Conservation (phyloP, 768 basidiomycete species). For the Strobilomyces confusus region DNA sequence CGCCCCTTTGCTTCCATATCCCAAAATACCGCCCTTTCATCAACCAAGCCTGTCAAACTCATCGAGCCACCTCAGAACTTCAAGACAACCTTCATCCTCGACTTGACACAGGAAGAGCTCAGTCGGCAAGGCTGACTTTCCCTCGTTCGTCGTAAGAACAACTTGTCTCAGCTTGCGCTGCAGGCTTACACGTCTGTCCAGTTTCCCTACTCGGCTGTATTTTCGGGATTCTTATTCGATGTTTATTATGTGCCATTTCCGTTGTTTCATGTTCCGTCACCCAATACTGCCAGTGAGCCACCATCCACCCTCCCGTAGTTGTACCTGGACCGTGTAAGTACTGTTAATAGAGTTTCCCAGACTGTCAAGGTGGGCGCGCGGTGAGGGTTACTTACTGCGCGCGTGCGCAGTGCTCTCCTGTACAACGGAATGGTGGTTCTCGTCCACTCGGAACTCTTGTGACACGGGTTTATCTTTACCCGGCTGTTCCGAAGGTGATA, state of each 20-base stretch:
- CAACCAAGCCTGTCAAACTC: slow-evolving; percentile 60
- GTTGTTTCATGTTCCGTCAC: slow-evolving; percentile 19
- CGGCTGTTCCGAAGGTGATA: background rate
- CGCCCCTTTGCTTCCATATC: slow-evolving; percentile 71
- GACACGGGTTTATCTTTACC: background rate
- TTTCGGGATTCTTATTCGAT: slow-evolving; percentile 18
- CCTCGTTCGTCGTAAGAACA: background rate
- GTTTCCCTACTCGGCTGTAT: background rate
- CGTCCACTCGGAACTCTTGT: background rate
- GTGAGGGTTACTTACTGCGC: background rate
- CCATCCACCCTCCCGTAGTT: background rate
- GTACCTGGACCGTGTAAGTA: slow-evolving; percentile 2
- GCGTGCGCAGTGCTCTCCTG: background rate
- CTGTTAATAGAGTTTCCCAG: background rate
- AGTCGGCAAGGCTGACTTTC: slow-evolving; percentile 54
- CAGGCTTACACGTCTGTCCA: background rate
- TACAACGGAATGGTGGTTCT: background rate
- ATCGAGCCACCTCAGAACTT: slow-evolving; percentile 77
- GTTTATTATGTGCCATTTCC: slow-evolving; percentile 15
- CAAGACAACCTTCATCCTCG: slow-evolving; percentile 65
- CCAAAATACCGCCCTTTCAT: slow-evolving; percentile 17
- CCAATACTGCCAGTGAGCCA: slow-evolving; percentile 9
- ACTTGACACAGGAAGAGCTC: slow-evolving; percentile 82
- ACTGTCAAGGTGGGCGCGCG: background rate
- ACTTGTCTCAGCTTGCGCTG: background rate